Evolutionary conservation across 176 grass and related monocot genomes (phyloP), one percentile per base, ranked within the genome.

Genomic region (Aegilops bicornis): DNA sequence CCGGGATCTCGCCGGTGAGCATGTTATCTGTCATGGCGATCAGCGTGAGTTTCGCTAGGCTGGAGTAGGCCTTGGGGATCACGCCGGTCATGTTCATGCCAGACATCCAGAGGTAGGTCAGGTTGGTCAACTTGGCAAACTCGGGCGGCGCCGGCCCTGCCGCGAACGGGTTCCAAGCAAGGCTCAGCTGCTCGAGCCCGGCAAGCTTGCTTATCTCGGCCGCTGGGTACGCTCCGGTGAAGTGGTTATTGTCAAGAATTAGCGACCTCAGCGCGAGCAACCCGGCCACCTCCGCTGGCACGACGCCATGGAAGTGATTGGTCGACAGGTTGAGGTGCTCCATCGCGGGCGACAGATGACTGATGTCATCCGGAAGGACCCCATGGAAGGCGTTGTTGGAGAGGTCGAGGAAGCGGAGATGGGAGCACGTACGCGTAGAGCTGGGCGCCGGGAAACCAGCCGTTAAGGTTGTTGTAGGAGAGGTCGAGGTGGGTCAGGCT

Each of bases 371-470:
- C 9, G 91, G 88, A 15, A 93, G 35, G 0, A 17, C 8, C 10
- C 91, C 88, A 25, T 72, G 64, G 63, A 93, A 86, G 64, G 35
- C 35, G 78, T 93, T 93, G 27, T 79, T 20, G 10, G 91, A 82
- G 40, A 93, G 19, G 56, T 88, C 37, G 1, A 93, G 60, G 19
- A 47, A 36, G 8, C 47, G 33, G 14, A 93, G 88, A 2, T 67
- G 30, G 4, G 77, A 66, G 29, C 91, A 93, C 23, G 12, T n/a
- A n/a, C n/a, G n/a, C 15, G 64, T 85, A 90, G 69, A 93, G 91
- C 8, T 16, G 3, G 10, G 47, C 14, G 6, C 64, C 29, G 14
- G 29, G 29, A 12, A 67, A 32, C 1, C 29, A 6, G 6, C 15
- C 14, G 64, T 14, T 17, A 12, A 67, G 64, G 0, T 16, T 0